These are phyloP conservation scores for Labyrinthula sp. DNA, from an alignment of 352 stramenopile species.

Conservation along the genomic window DNA sequence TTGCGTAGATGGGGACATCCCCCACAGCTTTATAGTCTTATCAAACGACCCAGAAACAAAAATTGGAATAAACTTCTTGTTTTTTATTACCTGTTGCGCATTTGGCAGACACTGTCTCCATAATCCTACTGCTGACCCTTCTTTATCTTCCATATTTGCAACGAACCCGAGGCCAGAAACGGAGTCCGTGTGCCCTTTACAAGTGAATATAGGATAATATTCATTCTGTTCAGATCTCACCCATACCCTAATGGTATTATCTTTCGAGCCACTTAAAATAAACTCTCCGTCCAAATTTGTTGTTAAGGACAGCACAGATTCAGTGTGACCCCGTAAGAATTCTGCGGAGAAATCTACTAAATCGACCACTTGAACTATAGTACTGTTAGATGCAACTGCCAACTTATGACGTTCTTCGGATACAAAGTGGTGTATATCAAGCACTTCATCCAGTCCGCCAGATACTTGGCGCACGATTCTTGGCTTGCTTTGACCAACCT, in stretches of 20 bases:
- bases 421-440: too few relatives aligned
- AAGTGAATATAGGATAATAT: constrained; percentile 49
- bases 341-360: too few relatives aligned
- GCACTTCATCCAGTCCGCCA: too few relatives aligned
- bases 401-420: too few relatives aligned
- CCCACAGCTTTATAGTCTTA: constrained; percentile 68
- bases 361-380: too few relatives aligned
- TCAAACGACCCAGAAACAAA: constrained; percentile 58
- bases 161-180: constrained; percentile 52
- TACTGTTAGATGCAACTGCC: too few relatives aligned
- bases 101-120: neutral
- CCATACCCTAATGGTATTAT: constrained; percentile 53
- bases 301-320: constrained; percentile 56
- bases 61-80: constrained; percentile 36
- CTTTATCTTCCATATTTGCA: constrained; percentile 46
- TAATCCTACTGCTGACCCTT: constrained; percentile 15
- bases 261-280: constrained; percentile 59
- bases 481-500: too few relatives aligned
- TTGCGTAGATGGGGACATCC: constrained; percentile 35
- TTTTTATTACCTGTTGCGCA: neutral
- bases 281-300: constrained; percentile 51
- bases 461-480: too few relatives aligned
- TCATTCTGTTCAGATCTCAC: constrained; percentile 39
- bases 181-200: constrained; percentile 50
- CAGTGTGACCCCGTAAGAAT: constrained; percentile 51